phyloP scores from a whole-genome alignment of 495 filamentous ascomycete genomes.

The Penicillium goetzii region DNA sequence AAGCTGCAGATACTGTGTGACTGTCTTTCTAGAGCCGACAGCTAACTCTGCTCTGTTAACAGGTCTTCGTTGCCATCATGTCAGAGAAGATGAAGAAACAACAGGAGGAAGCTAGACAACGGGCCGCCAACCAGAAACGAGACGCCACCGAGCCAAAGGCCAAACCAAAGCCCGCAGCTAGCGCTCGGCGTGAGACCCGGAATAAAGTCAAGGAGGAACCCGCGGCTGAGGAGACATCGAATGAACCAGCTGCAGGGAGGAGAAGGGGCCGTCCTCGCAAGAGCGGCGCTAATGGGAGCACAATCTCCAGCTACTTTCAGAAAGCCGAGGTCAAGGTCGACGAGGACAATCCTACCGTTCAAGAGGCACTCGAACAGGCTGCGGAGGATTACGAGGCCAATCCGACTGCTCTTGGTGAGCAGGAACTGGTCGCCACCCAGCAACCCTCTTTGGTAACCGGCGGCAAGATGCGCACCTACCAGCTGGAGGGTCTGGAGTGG shows the following conservation, averaged over 20 bases:
- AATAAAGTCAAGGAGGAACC: constrained; percentile 40
- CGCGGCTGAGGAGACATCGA: constrained; percentile 27
- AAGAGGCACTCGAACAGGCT: constrained; percentile 58
- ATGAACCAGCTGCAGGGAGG: constrained; percentile 16
- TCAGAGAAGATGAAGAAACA: constrained; percentile 65
- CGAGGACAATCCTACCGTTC: constrained; percentile 53
- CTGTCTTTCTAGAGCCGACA: neutral
- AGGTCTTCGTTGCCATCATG: constrained; percentile 60
- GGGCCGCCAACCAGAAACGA: constrained; percentile 49
- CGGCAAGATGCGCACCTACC: constrained; percentile 91
- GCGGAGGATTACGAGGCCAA: constrained; percentile 60
- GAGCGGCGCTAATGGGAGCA: constrained; percentile 35
- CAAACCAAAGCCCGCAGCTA: constrained; percentile 14
- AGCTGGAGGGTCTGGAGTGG: constrained; percentile 94
- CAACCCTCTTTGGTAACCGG: constrained; percentile 85
- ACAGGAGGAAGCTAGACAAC: constrained; percentile 57
- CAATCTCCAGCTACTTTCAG: constrained; percentile 61
- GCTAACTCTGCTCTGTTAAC: neutral
- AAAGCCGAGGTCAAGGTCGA: constrained; percentile 59
- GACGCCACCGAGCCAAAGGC: constrained; percentile 21
- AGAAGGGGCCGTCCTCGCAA: constrained; percentile 40
- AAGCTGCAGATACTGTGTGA: constrained; percentile 25
- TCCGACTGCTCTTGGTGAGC: constrained; percentile 68
- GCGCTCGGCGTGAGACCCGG: constrained; percentile 35
- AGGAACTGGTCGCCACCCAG: constrained; percentile 75